These are phyloP conservation scores for Allium cepa DNA, from an alignment of 106 monocot species.

Conservation along the genomic window DNA sequence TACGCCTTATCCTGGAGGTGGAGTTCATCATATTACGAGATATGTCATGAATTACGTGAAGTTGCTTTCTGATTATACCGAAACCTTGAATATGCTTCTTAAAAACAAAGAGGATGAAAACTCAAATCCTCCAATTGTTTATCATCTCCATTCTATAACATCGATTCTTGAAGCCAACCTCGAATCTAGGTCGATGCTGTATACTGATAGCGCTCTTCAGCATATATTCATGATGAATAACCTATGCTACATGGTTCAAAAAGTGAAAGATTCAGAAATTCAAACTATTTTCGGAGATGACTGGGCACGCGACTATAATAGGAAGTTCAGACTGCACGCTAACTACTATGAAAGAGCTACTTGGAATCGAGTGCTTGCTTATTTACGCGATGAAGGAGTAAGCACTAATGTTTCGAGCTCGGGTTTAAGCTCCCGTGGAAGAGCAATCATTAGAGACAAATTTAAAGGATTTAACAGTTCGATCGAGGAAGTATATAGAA, in stretches of 20 bases:
- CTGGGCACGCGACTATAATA: conserved; percentile 41
- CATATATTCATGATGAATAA: conserved; percentile 12
- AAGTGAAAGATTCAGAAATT: conserved; percentile 9
- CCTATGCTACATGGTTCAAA: conserved; percentile 13
- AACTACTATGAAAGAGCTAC: conserved; percentile 48
- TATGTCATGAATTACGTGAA: conserved; percentile 28
- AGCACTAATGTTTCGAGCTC: conserved; percentile 7
- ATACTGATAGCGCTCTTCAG: conserved; percentile 8
- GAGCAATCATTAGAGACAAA: conserved; percentile 42
- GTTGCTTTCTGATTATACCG: conserved; percentile 15
- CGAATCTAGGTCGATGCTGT: conserved; percentile 6
- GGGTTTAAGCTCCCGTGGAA: conserved; percentile 16
- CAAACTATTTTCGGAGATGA: conserved; percentile 6
- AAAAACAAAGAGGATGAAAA: conserved; percentile 3
- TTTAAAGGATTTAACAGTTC: conserved; percentile 52
- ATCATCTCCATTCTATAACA: neutral
- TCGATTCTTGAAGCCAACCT: conserved; percentile 9
- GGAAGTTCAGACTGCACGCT: conserved; percentile 30
- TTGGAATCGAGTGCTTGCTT: conserved; percentile 42
- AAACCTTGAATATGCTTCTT: conserved; percentile 16
- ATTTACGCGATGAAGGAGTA: conserved; percentile 54
- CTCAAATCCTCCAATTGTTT: neutral
- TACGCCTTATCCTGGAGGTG: conserved; percentile 15
- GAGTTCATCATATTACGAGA: conserved; percentile 16
- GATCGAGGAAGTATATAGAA: conserved; percentile 9